Conservation (phyloP, 2,329 filamentous ascomycete species). For the Cladophialophora psammophila region DNA sequence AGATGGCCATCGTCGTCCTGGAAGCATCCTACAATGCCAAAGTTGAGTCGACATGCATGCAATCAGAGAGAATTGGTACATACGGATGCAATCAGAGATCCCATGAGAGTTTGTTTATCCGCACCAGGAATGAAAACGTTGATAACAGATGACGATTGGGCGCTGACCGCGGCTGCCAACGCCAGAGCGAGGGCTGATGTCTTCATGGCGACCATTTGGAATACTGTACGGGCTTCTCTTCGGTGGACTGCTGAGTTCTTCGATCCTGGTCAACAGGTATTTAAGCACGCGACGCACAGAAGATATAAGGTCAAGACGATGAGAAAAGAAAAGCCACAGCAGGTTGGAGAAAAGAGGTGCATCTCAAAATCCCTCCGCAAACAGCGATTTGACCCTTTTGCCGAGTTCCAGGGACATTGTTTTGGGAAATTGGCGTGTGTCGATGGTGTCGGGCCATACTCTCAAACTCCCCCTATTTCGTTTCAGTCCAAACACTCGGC, state of each 20-base stretch:
- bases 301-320: background rate
- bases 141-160: slow-evolving; percentile 28
- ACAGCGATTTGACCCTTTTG: background rate
- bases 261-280: background rate
- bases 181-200: slow-evolving; percentile 19
- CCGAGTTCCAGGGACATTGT: background rate
- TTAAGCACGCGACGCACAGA: background rate
- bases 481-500: background rate
- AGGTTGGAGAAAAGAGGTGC: background rate
- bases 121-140: slow-evolving; percentile 32
- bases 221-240: background rate
- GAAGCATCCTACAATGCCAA: slow-evolving; percentile 25
- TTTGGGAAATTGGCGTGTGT: slow-evolving; percentile 3
- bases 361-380: background rate
- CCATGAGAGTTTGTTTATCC: slow-evolving; percentile 30
- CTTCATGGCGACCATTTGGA: slow-evolving; percentile 25
- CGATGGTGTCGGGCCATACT: background rate
- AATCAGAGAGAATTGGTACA: background rate
- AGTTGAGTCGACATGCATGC: background rate
- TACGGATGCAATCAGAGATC: slow-evolving; percentile 34
- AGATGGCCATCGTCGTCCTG: slow-evolving; percentile 34
- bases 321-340: background rate
- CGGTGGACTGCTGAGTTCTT: background rate
- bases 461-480: slow-evolving; percentile 8
- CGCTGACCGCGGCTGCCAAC: slow-evolving; percentile 25